Evolutionary conservation across 768 basidiomycete genomes (phyloP).

Genomic region (Suillus spraguei): DNA sequence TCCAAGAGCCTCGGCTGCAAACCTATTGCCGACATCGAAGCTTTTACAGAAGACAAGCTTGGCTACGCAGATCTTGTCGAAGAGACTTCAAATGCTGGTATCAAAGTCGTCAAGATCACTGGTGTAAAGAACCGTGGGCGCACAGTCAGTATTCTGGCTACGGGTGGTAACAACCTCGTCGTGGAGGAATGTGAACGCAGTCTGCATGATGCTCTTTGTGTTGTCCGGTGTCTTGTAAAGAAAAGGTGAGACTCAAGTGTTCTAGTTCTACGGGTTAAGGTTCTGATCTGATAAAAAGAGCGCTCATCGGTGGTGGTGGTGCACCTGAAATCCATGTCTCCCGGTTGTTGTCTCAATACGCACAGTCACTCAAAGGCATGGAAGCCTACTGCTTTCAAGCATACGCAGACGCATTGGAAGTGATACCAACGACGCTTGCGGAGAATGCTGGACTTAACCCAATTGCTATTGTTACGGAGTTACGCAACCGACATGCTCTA

Average conservation of each 20-base stretch:
- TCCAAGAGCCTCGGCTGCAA: constrained; percentile 94
- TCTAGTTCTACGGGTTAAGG: constrained; percentile 5
- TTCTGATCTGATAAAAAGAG: constrained; percentile 44
- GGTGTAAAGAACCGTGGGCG: constrained; percentile 94
- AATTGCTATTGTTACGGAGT: constrained; percentile 96
- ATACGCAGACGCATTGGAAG: constrained; percentile 96
- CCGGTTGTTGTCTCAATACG: constrained; percentile 84
- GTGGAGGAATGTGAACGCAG: constrained; percentile 97
- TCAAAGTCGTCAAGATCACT: constrained; percentile 92
- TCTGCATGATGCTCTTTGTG: constrained; percentile 98
- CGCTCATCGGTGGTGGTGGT: constrained; percentile 94
- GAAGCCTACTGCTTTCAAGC: constrained; percentile 99
- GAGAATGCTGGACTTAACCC: constrained; percentile 99
- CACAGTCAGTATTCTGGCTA: constrained; percentile 94
- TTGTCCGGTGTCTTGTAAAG: constrained; percentile 97
- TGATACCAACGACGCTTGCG: constrained; percentile 96
- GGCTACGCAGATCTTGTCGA: constrained; percentile 96
- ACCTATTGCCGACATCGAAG: constrained; percentile 96
- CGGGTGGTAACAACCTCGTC: constrained; percentile 90
- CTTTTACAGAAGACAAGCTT: constrained; percentile 97
- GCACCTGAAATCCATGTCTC: constrained; percentile 99
- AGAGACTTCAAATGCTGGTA: constrained; percentile 78
- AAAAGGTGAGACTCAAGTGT: constrained; percentile 67
- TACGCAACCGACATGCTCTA: constrained; percentile 94
- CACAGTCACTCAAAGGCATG: constrained; percentile 95